Percentiles rank a stretch among this genome's conserved stretches.
These are phyloP conservation scores for Penicillium pancosmium DNA, from an alignment of 495 filamentous ascomycete genomes.

Conservation along the genomic window DNA sequence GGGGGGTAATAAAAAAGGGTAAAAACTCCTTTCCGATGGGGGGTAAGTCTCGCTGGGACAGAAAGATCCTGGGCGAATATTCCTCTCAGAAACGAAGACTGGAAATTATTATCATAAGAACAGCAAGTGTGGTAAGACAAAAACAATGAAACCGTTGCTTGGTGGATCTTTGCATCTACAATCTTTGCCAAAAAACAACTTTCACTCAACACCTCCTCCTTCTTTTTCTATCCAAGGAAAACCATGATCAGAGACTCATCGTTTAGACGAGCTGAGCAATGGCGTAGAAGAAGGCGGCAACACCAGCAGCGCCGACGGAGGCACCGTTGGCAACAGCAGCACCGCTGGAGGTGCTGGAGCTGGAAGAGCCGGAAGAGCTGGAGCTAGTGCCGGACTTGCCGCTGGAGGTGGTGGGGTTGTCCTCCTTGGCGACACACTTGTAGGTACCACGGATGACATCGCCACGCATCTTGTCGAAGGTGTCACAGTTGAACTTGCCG, in stretches of 20 bases:
- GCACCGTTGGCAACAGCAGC: constrained; percentile 45
- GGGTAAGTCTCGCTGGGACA: constrained; percentile 29
- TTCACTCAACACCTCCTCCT: constrained; percentile 1
- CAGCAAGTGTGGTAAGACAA: constrained; percentile 37
- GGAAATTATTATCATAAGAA: constrained; percentile 53
- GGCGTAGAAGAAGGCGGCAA: constrained; percentile 46
- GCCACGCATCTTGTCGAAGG: constrained; percentile 46
- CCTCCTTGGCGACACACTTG: constrained; percentile 52
- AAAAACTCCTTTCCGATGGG: constrained; percentile 30
- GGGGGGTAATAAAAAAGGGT: constrained; percentile 20
- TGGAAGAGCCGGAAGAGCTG: constrained; percentile 15
- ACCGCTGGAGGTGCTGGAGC: constrained; percentile 38
- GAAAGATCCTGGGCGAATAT: constrained; percentile 33
- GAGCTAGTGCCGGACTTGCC: constrained; percentile 49
- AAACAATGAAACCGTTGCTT: constrained; percentile 39
- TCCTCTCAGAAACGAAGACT: constrained; percentile 38
- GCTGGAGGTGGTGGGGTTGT: constrained; percentile 42
- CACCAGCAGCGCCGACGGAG: constrained; percentile 46
- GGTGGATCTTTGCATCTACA: constrained; percentile 37
- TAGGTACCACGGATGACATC: constrained; percentile 64
- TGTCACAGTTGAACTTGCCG: constrained; percentile 59
- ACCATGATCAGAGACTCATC: constrained; percentile 5
- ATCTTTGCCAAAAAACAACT: constrained; percentile 21
- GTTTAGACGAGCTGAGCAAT: constrained; percentile 52
- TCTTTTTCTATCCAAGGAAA: background rate